These are phyloP conservation scores for Vigna trinervia DNA, from an alignment of 306 rosid genomes.

Conservation along the genomic window DNA sequence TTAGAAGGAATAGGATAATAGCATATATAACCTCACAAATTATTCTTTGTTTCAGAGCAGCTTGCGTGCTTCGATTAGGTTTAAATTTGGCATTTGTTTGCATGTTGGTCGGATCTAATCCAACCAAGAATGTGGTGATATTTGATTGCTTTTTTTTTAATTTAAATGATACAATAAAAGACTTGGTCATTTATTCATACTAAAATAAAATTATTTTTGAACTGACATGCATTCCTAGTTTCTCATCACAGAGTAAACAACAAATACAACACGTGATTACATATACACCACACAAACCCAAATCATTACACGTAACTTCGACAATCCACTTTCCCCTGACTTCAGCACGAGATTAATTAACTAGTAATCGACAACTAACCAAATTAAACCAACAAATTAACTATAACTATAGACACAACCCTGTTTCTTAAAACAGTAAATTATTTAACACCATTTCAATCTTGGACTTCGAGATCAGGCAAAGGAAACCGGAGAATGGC, in stretches of 20 bases:
- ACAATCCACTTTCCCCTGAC: neutral
- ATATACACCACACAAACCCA: neutral
- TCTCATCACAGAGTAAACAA: neutral
- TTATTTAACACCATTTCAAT: neutral
- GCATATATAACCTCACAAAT: too few relatives aligned
- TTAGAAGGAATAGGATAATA: too few relatives aligned
- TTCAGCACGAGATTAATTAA: neutral
- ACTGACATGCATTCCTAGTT: too few relatives aligned
- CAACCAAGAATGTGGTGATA: too few relatives aligned
- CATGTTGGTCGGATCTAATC: too few relatives aligned
- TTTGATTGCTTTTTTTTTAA: too few relatives aligned
- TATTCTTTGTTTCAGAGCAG: too few relatives aligned
- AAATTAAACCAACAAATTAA: neutral
- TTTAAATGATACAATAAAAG: too few relatives aligned
- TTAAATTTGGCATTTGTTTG: too few relatives aligned
- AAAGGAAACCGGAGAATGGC: slow-evolving; percentile 59
- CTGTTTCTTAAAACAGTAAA: neutral
- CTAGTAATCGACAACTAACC: neutral
- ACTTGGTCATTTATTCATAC: too few relatives aligned
- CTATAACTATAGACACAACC: neutral
- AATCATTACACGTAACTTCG: neutral
- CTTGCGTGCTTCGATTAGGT: too few relatives aligned
- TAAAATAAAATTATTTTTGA: too few relatives aligned
- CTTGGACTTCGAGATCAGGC: slow-evolving; percentile 34
- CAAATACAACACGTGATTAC: neutral